These are phyloP conservation scores for Garcia nutans DNA, from an alignment of 345 rosid genomes.

Conservation along the genomic window DNA sequence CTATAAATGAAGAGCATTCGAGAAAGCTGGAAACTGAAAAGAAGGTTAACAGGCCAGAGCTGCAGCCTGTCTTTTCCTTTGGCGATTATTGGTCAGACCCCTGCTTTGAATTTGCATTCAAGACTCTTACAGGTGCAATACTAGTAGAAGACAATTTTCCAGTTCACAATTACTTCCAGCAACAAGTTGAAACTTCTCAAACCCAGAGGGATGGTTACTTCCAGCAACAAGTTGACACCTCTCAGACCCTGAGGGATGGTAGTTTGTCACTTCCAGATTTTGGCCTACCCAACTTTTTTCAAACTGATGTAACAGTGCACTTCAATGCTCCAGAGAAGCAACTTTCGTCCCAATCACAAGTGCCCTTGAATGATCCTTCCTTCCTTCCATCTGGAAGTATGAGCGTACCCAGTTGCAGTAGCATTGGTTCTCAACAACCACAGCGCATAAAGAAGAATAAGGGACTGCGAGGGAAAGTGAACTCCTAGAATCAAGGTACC, in stretches of 20 bases:
- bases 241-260: slow-evolving; percentile 14
- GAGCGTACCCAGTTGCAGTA: slow-evolving; percentile 25
- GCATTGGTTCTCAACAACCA: slow-evolving; percentile 23
- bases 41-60: slow-evolving; percentile 18
- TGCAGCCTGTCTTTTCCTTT: slow-evolving; percentile 14
- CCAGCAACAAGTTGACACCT: background rate
- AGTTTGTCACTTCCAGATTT: slow-evolving; percentile 34
- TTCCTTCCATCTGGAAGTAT: slow-evolving; percentile 6
- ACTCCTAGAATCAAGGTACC: slow-evolving; percentile 5
- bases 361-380: slow-evolving; percentile 13
- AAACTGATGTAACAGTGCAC: slow-evolving; percentile 28
- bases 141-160: slow-evolving; percentile 35
- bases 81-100: slow-evolving; percentile 46
- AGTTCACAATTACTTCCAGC: slow-evolving; percentile 41
- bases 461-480: slow-evolving; percentile 16
- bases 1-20: background rate
- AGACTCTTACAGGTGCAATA: slow-evolving; percentile 41
- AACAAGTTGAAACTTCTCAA: slow-evolving; percentile 26
- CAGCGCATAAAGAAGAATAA: slow-evolving; percentile 12
- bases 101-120: slow-evolving; percentile 46
- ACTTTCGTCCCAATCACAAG: slow-evolving; percentile 19
- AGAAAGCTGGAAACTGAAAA: slow-evolving; percentile 11
- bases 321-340: slow-evolving; percentile 19
- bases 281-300: slow-evolving; percentile 35
- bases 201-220: background rate